Evolutionary conservation across 1,284 basidiomycete species (phyloP).

Genomic region (Naganishia sp.): DNA sequence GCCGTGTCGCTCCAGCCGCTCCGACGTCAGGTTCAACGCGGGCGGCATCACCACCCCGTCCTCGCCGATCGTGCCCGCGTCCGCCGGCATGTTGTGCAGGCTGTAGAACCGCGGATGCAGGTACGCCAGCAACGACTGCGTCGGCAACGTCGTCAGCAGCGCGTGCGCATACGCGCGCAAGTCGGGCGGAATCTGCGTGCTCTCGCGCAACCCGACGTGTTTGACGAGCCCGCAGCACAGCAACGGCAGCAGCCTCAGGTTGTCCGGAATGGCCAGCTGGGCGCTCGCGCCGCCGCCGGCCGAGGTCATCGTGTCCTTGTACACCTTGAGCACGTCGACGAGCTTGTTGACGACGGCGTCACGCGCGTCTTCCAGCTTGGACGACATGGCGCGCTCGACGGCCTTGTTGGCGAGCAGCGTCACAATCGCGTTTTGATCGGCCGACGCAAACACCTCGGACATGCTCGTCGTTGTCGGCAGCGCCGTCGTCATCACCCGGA

Average conservation of each 20-base stretch:
- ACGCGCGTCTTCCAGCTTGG: slow-evolving; percentile 87
- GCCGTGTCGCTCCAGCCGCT: slow-evolving; percentile 91
- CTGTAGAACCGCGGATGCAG: slow-evolving; percentile 94
- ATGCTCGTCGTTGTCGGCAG: slow-evolving; percentile 90
- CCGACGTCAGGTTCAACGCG: slow-evolving; percentile 87
- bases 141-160: slow-evolving; percentile 85
- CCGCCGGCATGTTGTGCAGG: slow-evolving; percentile 92
- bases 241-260: slow-evolving; percentile 90
- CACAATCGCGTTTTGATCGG: slow-evolving; percentile 88
- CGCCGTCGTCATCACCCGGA: slow-evolving; percentile 91
- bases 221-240: slow-evolving; percentile 87
- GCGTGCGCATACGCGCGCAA: slow-evolving; percentile 93
- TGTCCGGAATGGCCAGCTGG: slow-evolving; percentile 88
- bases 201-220: slow-evolving; percentile 93
- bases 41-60: slow-evolving; percentile 46
- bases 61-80: slow-evolving; percentile 57
- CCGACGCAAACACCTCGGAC: slow-evolving; percentile 91
- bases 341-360: slow-evolving; percentile 89
- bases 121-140: slow-evolving; percentile 88
- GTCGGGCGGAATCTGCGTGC: slow-evolving; percentile 93
- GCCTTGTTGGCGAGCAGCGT: slow-evolving; percentile 94
- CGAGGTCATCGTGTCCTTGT: slow-evolving; percentile 96
- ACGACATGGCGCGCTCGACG: slow-evolving; percentile 82
- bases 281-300: slow-evolving; percentile 89
- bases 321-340: slow-evolving; percentile 84